These are phyloP conservation scores for Cercospora sesami DNA, from an alignment of 2,329 filamentous ascomycete genomes.

Conservation along the genomic window DNA sequence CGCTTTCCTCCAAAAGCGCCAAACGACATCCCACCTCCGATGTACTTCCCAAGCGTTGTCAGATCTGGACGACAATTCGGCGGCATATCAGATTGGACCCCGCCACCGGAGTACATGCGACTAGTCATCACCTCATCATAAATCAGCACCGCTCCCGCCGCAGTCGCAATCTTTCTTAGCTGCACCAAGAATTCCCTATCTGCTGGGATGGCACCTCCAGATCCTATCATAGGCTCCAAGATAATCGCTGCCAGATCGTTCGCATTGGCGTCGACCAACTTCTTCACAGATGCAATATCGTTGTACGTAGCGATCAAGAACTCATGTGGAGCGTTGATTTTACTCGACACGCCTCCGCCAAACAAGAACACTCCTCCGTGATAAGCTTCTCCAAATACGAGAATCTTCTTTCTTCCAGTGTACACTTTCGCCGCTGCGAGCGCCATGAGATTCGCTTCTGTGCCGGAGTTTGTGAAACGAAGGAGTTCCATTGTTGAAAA, in stretches of 20 bases:
- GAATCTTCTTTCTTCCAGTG: constrained; percentile 47
- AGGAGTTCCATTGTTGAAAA: constrained; percentile 57
- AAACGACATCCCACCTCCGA: constrained; percentile 66
- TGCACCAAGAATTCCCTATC: constrained; percentile 53
- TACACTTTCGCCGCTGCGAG: constrained; percentile 56
- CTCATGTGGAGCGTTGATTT: constrained; percentile 49
- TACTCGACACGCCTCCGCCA: constrained; percentile 18
- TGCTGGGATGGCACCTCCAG: constrained; percentile 59
- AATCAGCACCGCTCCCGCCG: constrained; percentile 60
- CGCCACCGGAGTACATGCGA: constrained; percentile 55
- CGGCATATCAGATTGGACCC: constrained; percentile 42
- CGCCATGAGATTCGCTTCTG: constrained; percentile 64
- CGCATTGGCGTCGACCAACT: constrained; percentile 39
- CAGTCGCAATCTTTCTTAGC: constrained; percentile 51
- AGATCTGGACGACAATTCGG: constrained; percentile 58
- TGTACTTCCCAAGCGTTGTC: constrained; percentile 65
- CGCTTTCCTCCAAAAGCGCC: constrained; percentile 64
- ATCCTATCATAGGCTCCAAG: constrained; percentile 66
- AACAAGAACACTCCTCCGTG: constrained; percentile 59
- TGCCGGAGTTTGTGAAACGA: constrained; percentile 66
- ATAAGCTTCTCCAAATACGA: constrained; percentile 55
- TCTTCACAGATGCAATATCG: constrained; percentile 53
- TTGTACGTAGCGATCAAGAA: constrained; percentile 66
- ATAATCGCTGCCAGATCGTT: constrained; percentile 62
- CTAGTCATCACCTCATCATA: constrained; percentile 73